Evolutionary conservation across 768 basidiomycete genomes (phyloP).

Genomic region (Lentinula edodes): DNA sequence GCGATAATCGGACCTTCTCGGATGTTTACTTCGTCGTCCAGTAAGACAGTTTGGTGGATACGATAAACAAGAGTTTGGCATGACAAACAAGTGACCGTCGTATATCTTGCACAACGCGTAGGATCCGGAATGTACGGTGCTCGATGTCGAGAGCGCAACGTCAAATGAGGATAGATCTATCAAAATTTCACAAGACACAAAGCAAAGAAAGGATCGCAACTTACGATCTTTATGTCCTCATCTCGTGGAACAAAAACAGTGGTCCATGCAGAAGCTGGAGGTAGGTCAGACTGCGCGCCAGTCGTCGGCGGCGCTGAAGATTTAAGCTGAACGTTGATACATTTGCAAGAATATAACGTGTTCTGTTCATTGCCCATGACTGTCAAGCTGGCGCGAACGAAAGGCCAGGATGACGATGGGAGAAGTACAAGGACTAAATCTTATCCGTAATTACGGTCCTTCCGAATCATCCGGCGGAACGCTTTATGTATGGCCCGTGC

Average conservation of each 20-base stretch:
- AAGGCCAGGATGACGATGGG: neutral
- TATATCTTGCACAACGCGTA: slow-evolving; percentile 29
- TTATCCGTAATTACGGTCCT: neutral
- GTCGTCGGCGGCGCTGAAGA: slow-evolving; percentile 31
- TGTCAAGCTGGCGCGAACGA: neutral
- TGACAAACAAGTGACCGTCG: slow-evolving; percentile 40
- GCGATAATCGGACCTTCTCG: slow-evolving; percentile 45
- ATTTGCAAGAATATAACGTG: slow-evolving; percentile 32
- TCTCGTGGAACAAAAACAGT: slow-evolving; percentile 40
- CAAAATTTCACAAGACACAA: neutral
- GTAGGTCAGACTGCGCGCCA: slow-evolving; percentile 15
- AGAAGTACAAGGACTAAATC: neutral
- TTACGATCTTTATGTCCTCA: slow-evolving; percentile 40
- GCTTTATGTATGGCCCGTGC: neutral
- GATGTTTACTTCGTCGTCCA: slow-evolving; percentile 26
- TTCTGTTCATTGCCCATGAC: slow-evolving; percentile 3
- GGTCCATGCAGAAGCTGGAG: slow-evolving; percentile 21
- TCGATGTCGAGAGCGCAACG: slow-evolving; percentile 36
- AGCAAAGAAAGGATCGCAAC: neutral
- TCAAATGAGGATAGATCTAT: slow-evolving; percentile 44
- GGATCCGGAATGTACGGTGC: slow-evolving; percentile 17
- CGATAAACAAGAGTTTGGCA: slow-evolving; percentile 44
- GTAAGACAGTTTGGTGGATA: slow-evolving; percentile 33
- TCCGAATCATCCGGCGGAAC: neutral
- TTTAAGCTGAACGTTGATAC: slow-evolving; percentile 43